Percentiles rank a stretch among this genome's conserved stretches.
phyloP scores from a whole-genome alignment of 768 basidiomycete species.

The Roridomyces roridus region DNA sequence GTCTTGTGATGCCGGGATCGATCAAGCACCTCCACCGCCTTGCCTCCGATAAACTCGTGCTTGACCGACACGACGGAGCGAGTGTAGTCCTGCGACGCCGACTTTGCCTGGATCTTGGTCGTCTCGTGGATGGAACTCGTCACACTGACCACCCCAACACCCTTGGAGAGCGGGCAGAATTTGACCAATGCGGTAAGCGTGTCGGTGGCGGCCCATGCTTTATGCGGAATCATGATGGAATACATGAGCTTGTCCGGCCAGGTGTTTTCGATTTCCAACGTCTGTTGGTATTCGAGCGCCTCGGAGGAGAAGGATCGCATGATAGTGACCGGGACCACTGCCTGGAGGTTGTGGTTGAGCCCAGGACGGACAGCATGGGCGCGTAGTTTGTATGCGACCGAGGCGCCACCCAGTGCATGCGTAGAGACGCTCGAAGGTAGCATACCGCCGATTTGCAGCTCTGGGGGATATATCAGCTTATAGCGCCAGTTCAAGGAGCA shows the following conservation, averaged over 20 bases:
- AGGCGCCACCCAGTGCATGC: constrained; percentile 59
- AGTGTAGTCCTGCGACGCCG: constrained; percentile 63
- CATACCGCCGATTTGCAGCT: constrained; percentile 82
- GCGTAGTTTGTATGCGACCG: constrained; percentile 87
- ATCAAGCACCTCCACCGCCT: constrained; percentile 46
- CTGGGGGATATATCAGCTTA: no score
- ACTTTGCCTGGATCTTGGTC: constrained; percentile 63
- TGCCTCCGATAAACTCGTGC: constrained; percentile 73
- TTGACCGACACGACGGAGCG: constrained; percentile 64
- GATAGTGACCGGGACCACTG: constrained; percentile 65
- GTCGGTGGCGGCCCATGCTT: constrained; percentile 94
- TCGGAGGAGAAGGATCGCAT: constrained; percentile 78
- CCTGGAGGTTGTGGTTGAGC: constrained; percentile 71
- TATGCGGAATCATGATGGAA: constrained; percentile 90
- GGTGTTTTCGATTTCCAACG: constrained; percentile 93
- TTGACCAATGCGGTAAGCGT: constrained; percentile 82
- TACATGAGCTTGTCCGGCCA: constrained; percentile 99
- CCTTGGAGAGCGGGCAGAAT: constrained; percentile 87
- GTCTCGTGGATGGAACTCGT: constrained; percentile 77
- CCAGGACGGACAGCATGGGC: constrained; percentile 84
- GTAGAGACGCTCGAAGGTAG: constrained; percentile 81
- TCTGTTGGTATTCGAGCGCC: constrained; percentile 94
- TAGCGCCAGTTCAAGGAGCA: no score
- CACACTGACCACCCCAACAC: constrained; percentile 73
- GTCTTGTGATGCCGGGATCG: constrained; percentile 25